Evolutionary conservation across 257 asterid genomes (phyloP).

Genomic region (Mitragyna speciosa): DNA sequence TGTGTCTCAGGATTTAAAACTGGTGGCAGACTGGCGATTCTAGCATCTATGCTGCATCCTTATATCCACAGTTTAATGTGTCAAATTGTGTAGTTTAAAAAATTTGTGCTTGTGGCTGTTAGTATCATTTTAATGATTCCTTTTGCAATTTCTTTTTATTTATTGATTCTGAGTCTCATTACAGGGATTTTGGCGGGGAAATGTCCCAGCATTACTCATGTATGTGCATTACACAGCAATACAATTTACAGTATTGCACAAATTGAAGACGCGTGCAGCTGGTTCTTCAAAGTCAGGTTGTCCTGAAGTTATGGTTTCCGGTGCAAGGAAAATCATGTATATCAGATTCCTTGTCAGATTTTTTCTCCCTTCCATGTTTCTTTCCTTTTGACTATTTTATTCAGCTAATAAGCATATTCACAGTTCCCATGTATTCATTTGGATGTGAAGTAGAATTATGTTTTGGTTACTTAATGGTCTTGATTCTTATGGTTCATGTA

Average conservation of each 20-base stretch:
- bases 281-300: slow-evolving; percentile 92
- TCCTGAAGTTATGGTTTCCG: slow-evolving; percentile 12
- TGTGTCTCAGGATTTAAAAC: not conserved
- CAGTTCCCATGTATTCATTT: not conserved
- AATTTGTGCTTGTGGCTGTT: not conserved
- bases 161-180: slow-evolving; percentile 11
- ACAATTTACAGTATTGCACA: slow-evolving; percentile 78
- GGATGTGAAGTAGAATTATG: not conserved
- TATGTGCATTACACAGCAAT: slow-evolving; percentile 96
- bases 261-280: slow-evolving; percentile 73
- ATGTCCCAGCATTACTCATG: slow-evolving; percentile 94
- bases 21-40: not conserved
- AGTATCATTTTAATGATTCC: not conserved
- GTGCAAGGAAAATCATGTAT: not conserved
- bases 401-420: not conserved
- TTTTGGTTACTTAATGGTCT: not conserved
- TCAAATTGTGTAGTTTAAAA: too few relatives aligned
- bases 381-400: not conserved
- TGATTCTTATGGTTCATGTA: not conserved
- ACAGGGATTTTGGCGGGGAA: slow-evolving; percentile 98
- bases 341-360: not conserved
- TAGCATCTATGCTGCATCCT: not conserved
- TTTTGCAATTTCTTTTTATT: slow-evolving; percentile 1
- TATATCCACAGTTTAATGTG: not conserved
- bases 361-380: not conserved